Conservation (phyloP, 305 asterid species). For the Solanum hybrid region DNA sequence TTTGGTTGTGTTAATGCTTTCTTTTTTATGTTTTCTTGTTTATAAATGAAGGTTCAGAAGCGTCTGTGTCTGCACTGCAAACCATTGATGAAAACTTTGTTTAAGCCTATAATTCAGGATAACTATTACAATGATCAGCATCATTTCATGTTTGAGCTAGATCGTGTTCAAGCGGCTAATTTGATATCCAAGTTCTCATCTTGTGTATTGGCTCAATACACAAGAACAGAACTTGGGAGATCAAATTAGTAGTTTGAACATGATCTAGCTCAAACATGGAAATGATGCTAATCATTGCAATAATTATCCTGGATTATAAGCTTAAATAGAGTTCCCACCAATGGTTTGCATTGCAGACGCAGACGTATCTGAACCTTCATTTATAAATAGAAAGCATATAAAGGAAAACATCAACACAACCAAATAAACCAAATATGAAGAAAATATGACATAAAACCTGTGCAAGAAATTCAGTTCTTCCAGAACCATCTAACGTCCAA, state of each 20-base stretch:
- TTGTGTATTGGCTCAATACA: constrained; percentile 23
- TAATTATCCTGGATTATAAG: constrained; percentile 66
- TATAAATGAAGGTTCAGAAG: constrained; percentile 45
- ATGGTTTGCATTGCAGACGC: constrained; percentile 41
- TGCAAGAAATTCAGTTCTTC: constrained; percentile 58
- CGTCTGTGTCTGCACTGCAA: constrained; percentile 43
- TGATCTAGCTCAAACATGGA: constrained; percentile 83
- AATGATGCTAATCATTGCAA: constrained; percentile 28
- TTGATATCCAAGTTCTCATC: constrained; percentile 47
- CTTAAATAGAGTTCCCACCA: constrained; percentile 54
- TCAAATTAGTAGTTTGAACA: constrained; percentile 54
- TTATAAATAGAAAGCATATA: not conserved
- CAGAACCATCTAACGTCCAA: constrained; percentile 72
- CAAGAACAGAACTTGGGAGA: constrained; percentile 26
- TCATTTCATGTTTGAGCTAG: constrained; percentile 84
- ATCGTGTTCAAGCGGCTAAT: constrained; percentile 61
- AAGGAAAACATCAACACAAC: not conserved
- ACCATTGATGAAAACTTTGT: constrained; percentile 43
- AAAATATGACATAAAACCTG: constrained; percentile 43
- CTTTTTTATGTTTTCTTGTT: not conserved
- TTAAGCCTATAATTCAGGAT: constrained; percentile 58
- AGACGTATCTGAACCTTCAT: constrained; percentile 57
- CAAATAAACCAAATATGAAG: not conserved
- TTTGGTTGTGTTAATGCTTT: constrained; percentile 1
- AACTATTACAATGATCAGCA: constrained; percentile 38